Percentiles rank a stretch among this genome's conserved stretches.
phyloP scores from a whole-genome alignment of 768 basidiomycete species.

The Infundibulicybe gibba region DNA sequence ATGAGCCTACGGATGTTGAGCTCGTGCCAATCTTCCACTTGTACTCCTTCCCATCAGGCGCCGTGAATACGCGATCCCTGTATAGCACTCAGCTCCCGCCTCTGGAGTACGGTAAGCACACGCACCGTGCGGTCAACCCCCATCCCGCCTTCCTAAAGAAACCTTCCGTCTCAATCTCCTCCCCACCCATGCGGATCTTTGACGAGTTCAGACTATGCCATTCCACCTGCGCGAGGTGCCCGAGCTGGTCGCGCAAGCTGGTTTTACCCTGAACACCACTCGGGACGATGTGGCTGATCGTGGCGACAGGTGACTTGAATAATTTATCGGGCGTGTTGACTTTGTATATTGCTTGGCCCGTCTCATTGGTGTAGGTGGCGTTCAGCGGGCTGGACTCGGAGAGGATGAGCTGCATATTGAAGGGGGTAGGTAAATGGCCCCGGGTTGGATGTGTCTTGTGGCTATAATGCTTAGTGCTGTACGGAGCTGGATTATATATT shows the following conservation, averaged over 20 bases:
- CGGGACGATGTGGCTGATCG: no score
- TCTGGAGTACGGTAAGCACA: not conserved
- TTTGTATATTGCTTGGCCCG: constrained; percentile 18
- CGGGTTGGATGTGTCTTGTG: no score
- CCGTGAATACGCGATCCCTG: constrained; percentile 15
- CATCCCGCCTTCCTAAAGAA: constrained; percentile 7
- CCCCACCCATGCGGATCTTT: not conserved
- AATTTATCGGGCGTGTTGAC: not conserved
- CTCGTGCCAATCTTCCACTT: constrained; percentile 13
- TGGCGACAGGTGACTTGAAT: no score
- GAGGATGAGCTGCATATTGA: constrained; percentile 17
- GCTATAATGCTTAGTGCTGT: no score
- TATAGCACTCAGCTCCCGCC: not conserved
- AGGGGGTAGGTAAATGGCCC: not conserved
- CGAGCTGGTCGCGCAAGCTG: not conserved
- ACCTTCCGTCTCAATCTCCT: not conserved
- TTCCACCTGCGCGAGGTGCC: not conserved
- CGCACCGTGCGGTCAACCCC: constrained; percentile 11
- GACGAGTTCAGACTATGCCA: not conserved
- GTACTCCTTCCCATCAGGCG: constrained; percentile 14
- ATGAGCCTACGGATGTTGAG: constrained; percentile 6
- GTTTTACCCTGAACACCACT: no score
- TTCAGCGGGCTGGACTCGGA: constrained; percentile 15
- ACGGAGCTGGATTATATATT: no score
- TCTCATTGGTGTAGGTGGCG: constrained; percentile 13